phyloP scores from a whole-genome alignment of 2,329 filamentous ascomycete genomes.

The Dothistroma septosporum region DNA sequence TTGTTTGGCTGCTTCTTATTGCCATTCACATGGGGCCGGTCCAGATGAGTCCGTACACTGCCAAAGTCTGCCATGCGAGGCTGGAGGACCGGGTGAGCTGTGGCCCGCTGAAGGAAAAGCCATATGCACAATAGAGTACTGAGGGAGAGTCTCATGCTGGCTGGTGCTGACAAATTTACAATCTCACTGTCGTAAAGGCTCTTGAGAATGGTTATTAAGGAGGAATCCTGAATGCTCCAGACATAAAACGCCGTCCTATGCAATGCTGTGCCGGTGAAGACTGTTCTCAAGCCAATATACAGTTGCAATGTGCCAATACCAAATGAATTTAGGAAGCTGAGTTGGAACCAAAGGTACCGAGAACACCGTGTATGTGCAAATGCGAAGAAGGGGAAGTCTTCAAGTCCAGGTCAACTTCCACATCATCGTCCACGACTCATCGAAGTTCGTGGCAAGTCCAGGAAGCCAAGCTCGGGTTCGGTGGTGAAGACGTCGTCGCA shows the following conservation, averaged over 20 bases:
- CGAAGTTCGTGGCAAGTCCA: not conserved
- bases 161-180: not conserved
- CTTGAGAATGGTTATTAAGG: not conserved
- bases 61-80: conserved; percentile 42
- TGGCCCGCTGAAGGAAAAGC: not conserved
- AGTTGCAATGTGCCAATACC: not conserved
- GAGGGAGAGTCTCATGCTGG: conserved; percentile 10
- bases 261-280: not conserved
- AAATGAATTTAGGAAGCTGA: too few relatives aligned
- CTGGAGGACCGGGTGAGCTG: conserved; percentile 5
- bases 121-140: conserved; percentile 1
- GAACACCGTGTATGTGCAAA: not conserved
- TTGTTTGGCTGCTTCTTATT: conserved; percentile 42
- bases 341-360: not conserved
- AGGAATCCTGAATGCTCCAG: not conserved
- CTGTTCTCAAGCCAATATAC: not conserved
- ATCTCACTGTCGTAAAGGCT: not conserved
- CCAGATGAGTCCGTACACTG: conserved; percentile 42
- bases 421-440: not conserved
- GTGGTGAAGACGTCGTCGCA: not conserved
- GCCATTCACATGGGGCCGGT: conserved; percentile 17
- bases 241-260: not conserved
- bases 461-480: not conserved
- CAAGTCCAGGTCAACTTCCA: not conserved
- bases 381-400: not conserved